Base-by-base conservation (phyloP, 2,329 filamentous ascomycete genomes). In the Cladosporium sp. region DNA sequence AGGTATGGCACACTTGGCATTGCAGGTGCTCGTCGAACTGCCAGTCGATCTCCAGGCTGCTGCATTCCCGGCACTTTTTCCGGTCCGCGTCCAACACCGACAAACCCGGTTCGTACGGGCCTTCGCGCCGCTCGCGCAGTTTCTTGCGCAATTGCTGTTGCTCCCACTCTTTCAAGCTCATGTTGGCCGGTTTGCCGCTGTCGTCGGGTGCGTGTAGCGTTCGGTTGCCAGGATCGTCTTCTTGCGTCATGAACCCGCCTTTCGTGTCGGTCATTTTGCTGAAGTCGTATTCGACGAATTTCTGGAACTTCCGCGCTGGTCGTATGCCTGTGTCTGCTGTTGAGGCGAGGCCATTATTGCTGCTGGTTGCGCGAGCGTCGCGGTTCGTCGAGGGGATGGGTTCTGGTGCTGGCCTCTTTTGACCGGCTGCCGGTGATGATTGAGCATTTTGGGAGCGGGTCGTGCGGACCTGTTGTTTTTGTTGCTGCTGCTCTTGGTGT, bases 261-360 rank as follows among this genome's bases (percentile, higher is more conserved):
- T 96, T 96, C 1, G 92, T 97, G 68, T 99, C 93, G 6, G 86
- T 95, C 90, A 99, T 97, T 71, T 92, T 87, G 66, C 88, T 92
- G 71, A 99, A 93, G 69, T 99, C 93, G 72, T 96, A 97, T 65
- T 99, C 93, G 64, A 99, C 91, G 66, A 87, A 97, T 68, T 93
- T 92, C 54, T 88, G 83, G 60, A 97, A 96, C 64, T 95, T 96
- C 63, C 84, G 82, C 34, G 89, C 88, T 1, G 92, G 86, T 50
- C 83, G 84, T 43, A 95, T 84, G 54, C 66, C 73, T 13, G 75
- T 73, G 56, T 78, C 71, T 60, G 67, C 60, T 64, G 67, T 58
- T 70, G 60, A 57, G 7, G 59, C 58, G 41, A 64, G 48, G 52
- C 58, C 61, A 56, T 64, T 58, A 48, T 63, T 60, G 58, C 59